Conservation (phyloP, 768 basidiomycete genomes). For the Cubamyces lactineus region DNA sequence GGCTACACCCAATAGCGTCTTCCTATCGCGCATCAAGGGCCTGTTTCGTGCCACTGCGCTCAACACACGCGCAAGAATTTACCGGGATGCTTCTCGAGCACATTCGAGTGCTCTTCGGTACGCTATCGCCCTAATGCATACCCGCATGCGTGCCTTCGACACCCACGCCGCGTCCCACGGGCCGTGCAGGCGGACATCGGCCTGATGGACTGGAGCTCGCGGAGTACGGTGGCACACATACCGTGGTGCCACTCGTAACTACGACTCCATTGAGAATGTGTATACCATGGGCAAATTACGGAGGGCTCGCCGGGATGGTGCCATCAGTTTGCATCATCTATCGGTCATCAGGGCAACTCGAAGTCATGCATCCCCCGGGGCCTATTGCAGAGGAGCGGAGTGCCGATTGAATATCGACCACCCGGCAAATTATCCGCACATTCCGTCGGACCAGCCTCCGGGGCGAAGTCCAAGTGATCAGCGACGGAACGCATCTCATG, state of each 20-base stretch:
- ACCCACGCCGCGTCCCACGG: neutral
- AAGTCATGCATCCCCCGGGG: neutral
- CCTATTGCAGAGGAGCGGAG: neutral
- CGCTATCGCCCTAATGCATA: neutral
- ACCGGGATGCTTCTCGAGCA: conserved; percentile 7
- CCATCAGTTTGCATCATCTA: neutral
- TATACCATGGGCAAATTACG: neutral
- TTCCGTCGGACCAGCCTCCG: conserved; percentile 1
- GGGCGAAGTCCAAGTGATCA: conserved; percentile 1
- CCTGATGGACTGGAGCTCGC: neutral
- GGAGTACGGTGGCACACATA: neutral
- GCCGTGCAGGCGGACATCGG: conserved; percentile 5
- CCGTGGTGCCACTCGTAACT: neutral
- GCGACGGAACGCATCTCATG: neutral
- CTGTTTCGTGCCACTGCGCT: neutral
- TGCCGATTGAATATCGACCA: neutral
- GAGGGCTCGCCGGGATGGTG: neutral
- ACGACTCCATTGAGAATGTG: neutral
- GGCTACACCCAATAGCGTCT: neutral
- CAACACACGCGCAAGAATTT: conserved; percentile 6
- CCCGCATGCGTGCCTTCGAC: neutral
- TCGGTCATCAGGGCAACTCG: conserved; percentile 8
- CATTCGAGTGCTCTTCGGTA: neutral
- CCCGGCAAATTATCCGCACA: conserved; percentile 1
- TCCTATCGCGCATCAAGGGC: conserved; percentile 6